Percentiles rank a stretch among this genome's conserved stretches.
Conservation (phyloP, 208 protist genomes). For the Acanthamoeba healyi region DNA sequence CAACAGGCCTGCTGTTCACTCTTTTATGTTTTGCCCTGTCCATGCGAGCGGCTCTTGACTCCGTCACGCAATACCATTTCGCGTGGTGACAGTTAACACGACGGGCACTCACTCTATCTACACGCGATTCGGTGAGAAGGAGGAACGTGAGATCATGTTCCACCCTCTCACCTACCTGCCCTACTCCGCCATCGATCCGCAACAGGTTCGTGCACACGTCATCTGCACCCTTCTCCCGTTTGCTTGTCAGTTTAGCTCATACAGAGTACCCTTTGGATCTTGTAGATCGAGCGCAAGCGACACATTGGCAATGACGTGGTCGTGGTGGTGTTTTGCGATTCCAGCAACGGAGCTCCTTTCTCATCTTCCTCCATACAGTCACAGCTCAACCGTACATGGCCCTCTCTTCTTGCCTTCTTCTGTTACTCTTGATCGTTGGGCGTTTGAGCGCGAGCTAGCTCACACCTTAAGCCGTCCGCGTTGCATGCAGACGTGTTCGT, state of each 20-base stretch:
- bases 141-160: conserved; percentile 59
- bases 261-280: not conserved
- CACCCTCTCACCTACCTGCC: conserved; percentile 45
- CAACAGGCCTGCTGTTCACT: not conserved
- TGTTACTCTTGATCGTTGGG: not conserved
- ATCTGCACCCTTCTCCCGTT: not conserved
- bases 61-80: no score
- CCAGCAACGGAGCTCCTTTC: not conserved
- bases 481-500: conserved; percentile 17
- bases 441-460: no score
- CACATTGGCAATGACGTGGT: conserved; percentile 41
- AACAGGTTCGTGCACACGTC: not conserved
- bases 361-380: conserved; percentile 11
- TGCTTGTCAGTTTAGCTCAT: not conserved
- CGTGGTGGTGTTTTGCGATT: not conserved
- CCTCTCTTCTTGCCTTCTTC: not conserved
- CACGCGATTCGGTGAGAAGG: not conserved
- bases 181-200: conserved; percentile 17
- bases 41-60: not conserved
- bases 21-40: not conserved
- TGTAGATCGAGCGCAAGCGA: conserved; percentile 31
- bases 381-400: not conserved
- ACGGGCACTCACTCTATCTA: conserved; percentile 49
- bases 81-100: not conserved
- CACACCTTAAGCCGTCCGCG: not conserved